These are phyloP conservation scores for Gyrodon lividus DNA, from an alignment of 768 basidiomycete genomes.

Conservation along the genomic window DNA sequence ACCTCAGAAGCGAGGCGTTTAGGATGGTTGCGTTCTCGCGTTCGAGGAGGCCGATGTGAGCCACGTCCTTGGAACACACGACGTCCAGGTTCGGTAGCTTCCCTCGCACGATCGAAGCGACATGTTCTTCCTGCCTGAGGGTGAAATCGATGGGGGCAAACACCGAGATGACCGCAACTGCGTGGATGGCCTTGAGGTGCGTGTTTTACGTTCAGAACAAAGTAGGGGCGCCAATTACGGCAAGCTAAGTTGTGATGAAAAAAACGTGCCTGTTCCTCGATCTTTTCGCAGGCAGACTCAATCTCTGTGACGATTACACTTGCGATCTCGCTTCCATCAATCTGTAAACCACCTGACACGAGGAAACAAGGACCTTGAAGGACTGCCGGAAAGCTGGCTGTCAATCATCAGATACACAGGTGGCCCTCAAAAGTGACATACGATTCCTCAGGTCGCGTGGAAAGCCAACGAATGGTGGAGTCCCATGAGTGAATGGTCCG, in stretches of 20 bases:
- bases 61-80: slow-evolving; percentile 56
- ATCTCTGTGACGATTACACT: slow-evolving; percentile 45
- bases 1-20: slow-evolving; percentile 61
- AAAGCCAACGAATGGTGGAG: slow-evolving; percentile 57
- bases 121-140: slow-evolving; percentile 47
- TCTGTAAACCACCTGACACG: slow-evolving; percentile 42
- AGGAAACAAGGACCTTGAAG: slow-evolving; percentile 32
- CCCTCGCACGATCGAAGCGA: slow-evolving; percentile 40
- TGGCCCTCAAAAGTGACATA: slow-evolving; percentile 20
- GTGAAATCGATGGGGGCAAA: slow-evolving; percentile 49
- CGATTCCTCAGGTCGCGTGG: slow-evolving; percentile 34
- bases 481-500: slow-evolving; percentile 56
- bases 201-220: slow-evolving; percentile 4
- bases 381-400: slow-evolving; percentile 11
- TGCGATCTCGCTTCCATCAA: slow-evolving; percentile 47
- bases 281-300: slow-evolving; percentile 40
- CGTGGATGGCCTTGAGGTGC: slow-evolving; percentile 20
- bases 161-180: slow-evolving; percentile 46
- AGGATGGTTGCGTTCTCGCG: slow-evolving; percentile 69
- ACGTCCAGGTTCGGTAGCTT: slow-evolving; percentile 44
- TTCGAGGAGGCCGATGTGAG: slow-evolving; percentile 57
- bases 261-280: slow-evolving; percentile 31
- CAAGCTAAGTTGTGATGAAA: neutral
- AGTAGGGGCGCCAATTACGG: neutral
- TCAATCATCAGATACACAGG: neutral